phyloP scores from a whole-genome alignment of 495 filamentous ascomycete genomes.

The Aspergillus coremiiformis region DNA sequence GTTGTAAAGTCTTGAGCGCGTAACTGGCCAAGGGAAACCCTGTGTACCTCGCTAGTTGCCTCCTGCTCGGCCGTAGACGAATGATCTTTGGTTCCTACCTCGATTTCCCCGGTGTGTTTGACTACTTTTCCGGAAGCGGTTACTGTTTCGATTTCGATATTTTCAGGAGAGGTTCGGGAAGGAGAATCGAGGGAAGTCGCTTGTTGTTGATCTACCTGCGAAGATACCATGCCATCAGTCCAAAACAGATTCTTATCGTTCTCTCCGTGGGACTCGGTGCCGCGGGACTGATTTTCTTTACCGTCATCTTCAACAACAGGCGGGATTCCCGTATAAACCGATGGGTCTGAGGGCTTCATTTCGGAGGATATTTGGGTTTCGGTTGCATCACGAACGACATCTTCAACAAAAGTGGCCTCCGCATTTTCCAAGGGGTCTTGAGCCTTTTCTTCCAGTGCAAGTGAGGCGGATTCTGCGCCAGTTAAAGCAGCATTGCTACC shows the following conservation, averaged over 20 bases:
- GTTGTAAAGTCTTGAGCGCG: not conserved
- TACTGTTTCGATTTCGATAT: conserved; percentile 6
- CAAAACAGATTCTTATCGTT: conserved; percentile 37
- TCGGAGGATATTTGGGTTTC: conserved; percentile 14
- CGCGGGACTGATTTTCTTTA: conserved; percentile 46
- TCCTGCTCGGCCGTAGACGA: not conserved
- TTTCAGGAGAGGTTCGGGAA: conserved; percentile 32
- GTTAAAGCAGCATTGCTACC: conserved; percentile 9
- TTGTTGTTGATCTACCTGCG: conserved; percentile 42
- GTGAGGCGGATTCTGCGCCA: not conserved
- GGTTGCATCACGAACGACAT: conserved; percentile 6
- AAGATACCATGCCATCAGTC: conserved; percentile 46
- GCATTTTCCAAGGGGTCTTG: conserved; percentile 2
- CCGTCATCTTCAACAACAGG: conserved; percentile 43
- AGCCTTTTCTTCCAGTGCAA: conserved; percentile 5
- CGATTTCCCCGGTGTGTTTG: not conserved
- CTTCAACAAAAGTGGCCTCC: conserved; percentile 9
- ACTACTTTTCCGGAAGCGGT: conserved; percentile 16
- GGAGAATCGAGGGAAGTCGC: conserved; percentile 32
- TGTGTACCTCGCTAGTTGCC: not conserved
- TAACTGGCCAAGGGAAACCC: not conserved
- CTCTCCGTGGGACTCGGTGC: conserved; percentile 29
- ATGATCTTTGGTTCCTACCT: not conserved
- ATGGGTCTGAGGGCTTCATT: conserved; percentile 19
- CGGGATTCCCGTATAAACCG: conserved; percentile 29